A percentile compares a stretch with the other conserved stretches of the same genome.
Evolutionary conservation across 73 alveolate genomes (phyloP).

Genomic region (Breviolum minutum): DNA sequence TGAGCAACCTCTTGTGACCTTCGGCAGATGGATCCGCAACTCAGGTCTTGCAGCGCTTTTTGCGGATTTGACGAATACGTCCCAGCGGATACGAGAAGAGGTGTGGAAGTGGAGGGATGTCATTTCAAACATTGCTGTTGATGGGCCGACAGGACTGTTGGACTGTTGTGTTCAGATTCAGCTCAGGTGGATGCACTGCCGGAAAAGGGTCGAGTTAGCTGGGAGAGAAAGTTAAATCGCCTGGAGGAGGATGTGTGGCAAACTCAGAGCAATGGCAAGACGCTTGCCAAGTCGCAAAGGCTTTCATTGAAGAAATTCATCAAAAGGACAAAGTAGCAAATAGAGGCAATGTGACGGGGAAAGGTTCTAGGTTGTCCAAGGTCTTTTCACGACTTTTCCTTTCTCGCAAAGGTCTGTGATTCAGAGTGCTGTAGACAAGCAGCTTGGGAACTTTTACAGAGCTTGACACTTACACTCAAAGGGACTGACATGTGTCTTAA

Average conservation of each 20-base stretch:
- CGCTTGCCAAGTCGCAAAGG: too few species aligned
- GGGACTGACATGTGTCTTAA: background rate
- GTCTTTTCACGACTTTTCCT: too few species aligned
- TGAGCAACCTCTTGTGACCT: background rate
- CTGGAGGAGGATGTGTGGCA: conserved; percentile 81
- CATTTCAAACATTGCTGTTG: background rate
- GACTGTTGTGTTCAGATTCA: background rate
- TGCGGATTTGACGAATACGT: conserved; percentile 72
- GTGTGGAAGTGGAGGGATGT: background rate
- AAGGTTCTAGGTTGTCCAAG: too few species aligned
- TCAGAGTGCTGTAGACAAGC: conserved; percentile 88
- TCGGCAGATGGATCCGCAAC: too few species aligned
- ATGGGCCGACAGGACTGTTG: background rate
- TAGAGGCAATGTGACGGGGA: too few species aligned
- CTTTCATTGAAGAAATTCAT: background rate
- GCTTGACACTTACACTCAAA: background rate
- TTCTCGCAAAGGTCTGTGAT: conserved; percentile 47
- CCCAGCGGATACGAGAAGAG: conserved; percentile 82
- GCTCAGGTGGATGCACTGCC: conserved; percentile 86
- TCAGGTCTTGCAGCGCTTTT: conserved; percentile 81
- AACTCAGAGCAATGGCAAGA: background rate
- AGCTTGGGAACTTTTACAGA: conserved; percentile 67
- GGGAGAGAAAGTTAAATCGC: conserved; percentile 72
- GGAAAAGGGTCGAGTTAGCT: conserved; percentile 61
- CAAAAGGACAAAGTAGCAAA: too few species aligned